These are phyloP conservation scores for Trichoderma brevicompactum DNA, from an alignment of 2,329 filamentous ascomycete genomes.

Conservation along the genomic window DNA sequence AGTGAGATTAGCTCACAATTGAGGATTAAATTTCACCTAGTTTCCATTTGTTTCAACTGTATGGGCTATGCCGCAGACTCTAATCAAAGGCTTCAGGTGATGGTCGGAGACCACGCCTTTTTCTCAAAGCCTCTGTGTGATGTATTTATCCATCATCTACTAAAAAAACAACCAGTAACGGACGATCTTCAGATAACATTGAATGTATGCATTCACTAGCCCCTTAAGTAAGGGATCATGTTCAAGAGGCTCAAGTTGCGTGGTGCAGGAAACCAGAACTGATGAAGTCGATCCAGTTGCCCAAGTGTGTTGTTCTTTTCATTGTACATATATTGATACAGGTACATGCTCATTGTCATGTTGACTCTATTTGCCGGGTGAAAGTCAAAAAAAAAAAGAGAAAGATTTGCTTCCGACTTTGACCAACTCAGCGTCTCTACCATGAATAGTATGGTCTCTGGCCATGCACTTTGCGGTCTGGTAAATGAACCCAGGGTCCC, in stretches of 20 bases:
- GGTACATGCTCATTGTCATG: constrained; percentile 27
- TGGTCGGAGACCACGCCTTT: background rate
- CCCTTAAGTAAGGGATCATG: background rate
- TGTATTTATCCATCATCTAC: background rate
- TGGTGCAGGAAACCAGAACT: constrained; percentile 3
- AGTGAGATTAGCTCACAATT: constrained; percentile 25
- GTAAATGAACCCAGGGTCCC: constrained; percentile 85
- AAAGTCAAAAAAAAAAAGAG: background rate
- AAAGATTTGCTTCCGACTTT: background rate
- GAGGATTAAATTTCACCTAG: constrained; percentile 14
- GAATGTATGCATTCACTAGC: background rate
- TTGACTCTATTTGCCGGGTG: constrained; percentile 11
- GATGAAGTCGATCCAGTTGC: constrained; percentile 14
- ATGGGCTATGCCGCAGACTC: constrained; percentile 7
- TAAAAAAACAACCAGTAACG: background rate
- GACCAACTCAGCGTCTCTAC: constrained; percentile 54
- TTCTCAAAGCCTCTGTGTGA: background rate
- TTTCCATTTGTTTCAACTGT: constrained; percentile 19
- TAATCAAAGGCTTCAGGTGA: background rate
- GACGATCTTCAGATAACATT: background rate
- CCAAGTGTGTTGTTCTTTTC: constrained; percentile 35
- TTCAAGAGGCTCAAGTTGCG: background rate
- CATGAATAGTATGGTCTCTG: constrained; percentile 92
- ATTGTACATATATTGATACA: constrained; percentile 46
- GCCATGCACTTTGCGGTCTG: constrained; percentile 79